These are phyloP conservation scores for Pyropia haitanensis DNA, from an alignment of 23 red algal species.

Conservation along the genomic window DNA sequence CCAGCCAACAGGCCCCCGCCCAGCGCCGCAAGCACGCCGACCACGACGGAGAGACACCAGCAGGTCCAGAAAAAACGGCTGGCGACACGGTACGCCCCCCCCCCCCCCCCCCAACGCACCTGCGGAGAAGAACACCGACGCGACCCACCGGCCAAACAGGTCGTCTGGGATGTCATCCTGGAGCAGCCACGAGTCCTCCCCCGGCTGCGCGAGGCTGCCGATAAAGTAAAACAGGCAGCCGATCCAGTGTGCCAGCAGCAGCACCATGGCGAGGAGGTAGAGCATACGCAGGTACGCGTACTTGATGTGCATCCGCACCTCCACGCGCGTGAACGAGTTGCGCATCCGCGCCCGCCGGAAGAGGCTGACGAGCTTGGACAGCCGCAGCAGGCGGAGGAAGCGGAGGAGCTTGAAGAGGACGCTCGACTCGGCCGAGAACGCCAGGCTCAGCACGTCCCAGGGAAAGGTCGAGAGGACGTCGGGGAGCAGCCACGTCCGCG, in stretches of 20 bases:
- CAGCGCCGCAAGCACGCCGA: no score
- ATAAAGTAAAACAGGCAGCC: conserved; percentile 67
- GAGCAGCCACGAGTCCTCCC: conserved; percentile 13
- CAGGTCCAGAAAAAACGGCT: no score
- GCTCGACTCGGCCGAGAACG: not conserved
- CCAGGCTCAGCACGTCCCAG: conserved; percentile 35
- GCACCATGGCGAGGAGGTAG: conserved; percentile 19
- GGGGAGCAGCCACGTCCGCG: conserved; percentile 19
- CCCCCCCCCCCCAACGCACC: no score
- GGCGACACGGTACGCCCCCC: no score
- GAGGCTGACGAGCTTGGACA: conserved; percentile 41
- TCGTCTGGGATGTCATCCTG: conserved; percentile 18
- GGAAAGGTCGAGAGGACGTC: conserved; percentile 53
- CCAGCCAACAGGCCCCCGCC: no score
- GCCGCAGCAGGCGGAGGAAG: conserved; percentile 42
- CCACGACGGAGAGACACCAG: no score
- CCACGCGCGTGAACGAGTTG: conserved; percentile 21
- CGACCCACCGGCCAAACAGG: conserved; percentile 32
- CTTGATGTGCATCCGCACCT: conserved; percentile 48
- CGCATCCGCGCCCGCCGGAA: conserved; percentile 13
- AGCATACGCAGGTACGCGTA: conserved; percentile 38
- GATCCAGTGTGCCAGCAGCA: conserved; percentile 49
- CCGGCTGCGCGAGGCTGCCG: conserved; percentile 17
- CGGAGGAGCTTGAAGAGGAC: conserved; percentile 33
- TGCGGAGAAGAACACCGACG: conserved; percentile 60